Percentiles rank a stretch among this genome's conserved stretches.
These are phyloP conservation scores for Tuber melanosporum DNA, from an alignment of 495 filamentous ascomycete genomes.

Conservation along the genomic window DNA sequence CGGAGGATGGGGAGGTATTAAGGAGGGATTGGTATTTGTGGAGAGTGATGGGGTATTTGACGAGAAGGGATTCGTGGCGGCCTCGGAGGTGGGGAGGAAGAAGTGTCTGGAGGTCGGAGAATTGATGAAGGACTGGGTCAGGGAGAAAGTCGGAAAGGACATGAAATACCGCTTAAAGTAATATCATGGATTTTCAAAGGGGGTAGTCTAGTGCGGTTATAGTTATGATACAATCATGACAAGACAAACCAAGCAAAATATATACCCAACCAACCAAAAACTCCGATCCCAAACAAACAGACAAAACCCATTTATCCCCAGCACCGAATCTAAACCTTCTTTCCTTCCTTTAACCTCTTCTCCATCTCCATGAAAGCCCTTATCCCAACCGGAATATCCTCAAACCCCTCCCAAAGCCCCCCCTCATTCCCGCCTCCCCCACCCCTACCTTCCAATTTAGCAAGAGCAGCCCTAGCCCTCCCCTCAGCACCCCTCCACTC, in stretches of 20 bases:
- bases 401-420: constrained; percentile 50
- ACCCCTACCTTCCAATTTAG: constrained; percentile 48
- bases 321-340: neutral
- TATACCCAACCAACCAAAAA: neutral
- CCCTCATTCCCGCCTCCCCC: constrained; percentile 63
- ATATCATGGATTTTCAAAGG: constrained; percentile 6
- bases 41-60: constrained; percentile 78
- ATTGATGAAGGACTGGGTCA: constrained; percentile 60
- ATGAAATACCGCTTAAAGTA: constrained; percentile 55
- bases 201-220: neutral
- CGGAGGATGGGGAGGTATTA: neutral
- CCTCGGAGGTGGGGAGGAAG: constrained; percentile 56
- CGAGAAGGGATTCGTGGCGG: constrained; percentile 67
- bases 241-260: constrained; percentile 4
- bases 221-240: neutral
- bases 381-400: constrained; percentile 74
- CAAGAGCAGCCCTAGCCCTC: constrained; percentile 36
- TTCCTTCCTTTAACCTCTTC: constrained; percentile 71
- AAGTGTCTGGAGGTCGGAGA: constrained; percentile 55
- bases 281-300: neutral
- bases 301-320: neutral
- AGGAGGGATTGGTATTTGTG: constrained; percentile 56
- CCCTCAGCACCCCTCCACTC: constrained; percentile 39
- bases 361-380: constrained; percentile 96
- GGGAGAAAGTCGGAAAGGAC: constrained; percentile 53